Conservation (phyloP, 2,329 filamentous ascomycete genomes). For the Clarireedia hainanense region DNA sequence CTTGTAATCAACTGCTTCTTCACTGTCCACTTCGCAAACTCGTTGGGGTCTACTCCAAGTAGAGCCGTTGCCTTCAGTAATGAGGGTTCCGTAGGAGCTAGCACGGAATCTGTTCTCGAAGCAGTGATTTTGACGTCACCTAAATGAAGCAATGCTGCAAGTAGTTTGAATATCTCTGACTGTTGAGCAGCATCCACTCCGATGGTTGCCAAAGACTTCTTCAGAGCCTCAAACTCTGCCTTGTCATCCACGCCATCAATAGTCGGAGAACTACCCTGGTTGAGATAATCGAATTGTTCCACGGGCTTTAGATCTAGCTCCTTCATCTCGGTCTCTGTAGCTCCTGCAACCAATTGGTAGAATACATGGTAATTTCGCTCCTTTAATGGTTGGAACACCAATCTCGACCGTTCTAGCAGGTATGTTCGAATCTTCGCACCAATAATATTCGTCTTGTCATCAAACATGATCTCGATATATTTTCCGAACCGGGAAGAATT, state of each 20-base stretch:
- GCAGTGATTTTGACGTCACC: constrained; percentile 96
- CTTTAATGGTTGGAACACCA: constrained; percentile 95
- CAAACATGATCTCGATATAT: constrained; percentile 99
- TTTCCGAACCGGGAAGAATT: constrained; percentile 99
- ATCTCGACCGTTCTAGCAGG: constrained; percentile 83
- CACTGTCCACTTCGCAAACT: constrained; percentile 96
- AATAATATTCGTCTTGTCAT: constrained; percentile 90
- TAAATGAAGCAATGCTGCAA: constrained; percentile 86
- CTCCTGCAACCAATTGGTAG: constrained; percentile 91
- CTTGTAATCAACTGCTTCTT: constrained; percentile 97
- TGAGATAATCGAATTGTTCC: constrained; percentile 92
- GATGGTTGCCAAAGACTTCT: constrained; percentile 78
- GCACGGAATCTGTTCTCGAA: constrained; percentile 77
- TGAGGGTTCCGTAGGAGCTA: constrained; percentile 73
- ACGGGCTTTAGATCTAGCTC: constrained; percentile 72
- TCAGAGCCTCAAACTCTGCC: constrained; percentile 84
- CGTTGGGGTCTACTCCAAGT: constrained; percentile 75
- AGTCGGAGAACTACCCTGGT: constrained; percentile 82
- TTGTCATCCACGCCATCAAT: constrained; percentile 96
- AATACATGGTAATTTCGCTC: constrained; percentile 99
- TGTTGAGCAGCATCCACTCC: constrained; percentile 72
- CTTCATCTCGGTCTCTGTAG: constrained; percentile 74
- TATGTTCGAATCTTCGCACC: constrained; percentile 97
- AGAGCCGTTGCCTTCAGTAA: constrained; percentile 75
- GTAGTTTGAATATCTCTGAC: constrained; percentile 76